Percentiles rank a stretch among this genome's conserved stretches.
These are phyloP conservation scores for Ascoidea rubescens DNA, from an alignment of 805 yeast genomes.

Conservation along the genomic window DNA sequence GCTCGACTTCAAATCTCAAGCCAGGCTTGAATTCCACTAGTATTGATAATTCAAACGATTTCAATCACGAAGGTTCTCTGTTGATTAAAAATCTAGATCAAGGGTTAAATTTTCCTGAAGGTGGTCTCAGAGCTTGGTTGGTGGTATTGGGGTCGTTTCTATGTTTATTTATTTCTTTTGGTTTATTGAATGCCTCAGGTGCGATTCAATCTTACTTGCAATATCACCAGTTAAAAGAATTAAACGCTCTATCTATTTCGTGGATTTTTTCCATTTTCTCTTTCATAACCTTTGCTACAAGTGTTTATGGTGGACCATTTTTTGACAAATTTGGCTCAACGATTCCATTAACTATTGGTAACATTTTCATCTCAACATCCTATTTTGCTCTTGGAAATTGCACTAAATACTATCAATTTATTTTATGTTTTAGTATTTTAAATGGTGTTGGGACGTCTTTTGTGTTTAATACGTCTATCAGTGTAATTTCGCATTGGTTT, in stretches of 20 bases:
- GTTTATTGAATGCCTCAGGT: conserved; percentile 45
- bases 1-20: too few species aligned
- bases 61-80: too few species aligned
- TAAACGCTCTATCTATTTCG: conserved; percentile 33
- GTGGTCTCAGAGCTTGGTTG: conserved; percentile 41
- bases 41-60: too few species aligned
- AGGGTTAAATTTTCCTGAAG: conserved; percentile 33
- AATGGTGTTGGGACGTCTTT: conserved; percentile 46
- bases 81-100: conserved; percentile 6
- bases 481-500: conserved; percentile 55
- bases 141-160: conserved; percentile 45
- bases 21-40: too few species aligned
- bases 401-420: conserved; percentile 40
- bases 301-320: conserved; percentile 40
- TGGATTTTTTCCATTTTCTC: conserved; percentile 54
- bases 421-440: conserved; percentile 38
- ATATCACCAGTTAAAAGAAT: conserved; percentile 34
- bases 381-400: conserved; percentile 39
- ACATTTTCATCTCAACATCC: conserved; percentile 29
- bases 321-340: conserved; percentile 42
- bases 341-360: conserved; percentile 26
- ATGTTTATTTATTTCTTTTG: conserved; percentile 41
- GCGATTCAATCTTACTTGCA: conserved; percentile 48
- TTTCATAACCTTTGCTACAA: conserved; percentile 32
- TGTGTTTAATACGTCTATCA: conserved; percentile 40